These are phyloP conservation scores for Rhododendron griersonianum DNA, from an alignment of 148 eudicot genomes.

Conservation along the genomic window DNA sequence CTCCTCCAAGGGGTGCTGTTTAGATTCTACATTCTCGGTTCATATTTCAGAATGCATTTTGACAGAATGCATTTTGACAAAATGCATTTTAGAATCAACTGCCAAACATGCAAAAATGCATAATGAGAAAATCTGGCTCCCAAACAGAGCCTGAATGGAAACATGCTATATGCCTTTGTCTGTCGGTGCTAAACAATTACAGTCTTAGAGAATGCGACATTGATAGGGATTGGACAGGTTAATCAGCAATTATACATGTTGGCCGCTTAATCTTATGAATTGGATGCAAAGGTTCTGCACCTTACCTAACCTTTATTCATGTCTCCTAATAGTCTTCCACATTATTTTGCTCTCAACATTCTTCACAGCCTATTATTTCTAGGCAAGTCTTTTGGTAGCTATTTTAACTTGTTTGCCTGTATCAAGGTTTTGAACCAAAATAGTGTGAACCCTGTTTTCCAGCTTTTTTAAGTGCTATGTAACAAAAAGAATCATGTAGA, in stretches of 20 bases:
- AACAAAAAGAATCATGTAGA: background rate
- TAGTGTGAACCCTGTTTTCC: background rate
- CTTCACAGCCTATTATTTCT: background rate
- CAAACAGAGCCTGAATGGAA: background rate
- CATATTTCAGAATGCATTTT: background rate
- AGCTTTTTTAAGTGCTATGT: background rate
- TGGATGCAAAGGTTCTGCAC: background rate
- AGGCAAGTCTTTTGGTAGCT: background rate
- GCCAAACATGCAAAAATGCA: background rate
- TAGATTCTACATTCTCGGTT: background rate
- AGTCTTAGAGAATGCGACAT: background rate
- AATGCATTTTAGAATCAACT: background rate
- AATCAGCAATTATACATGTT: background rate
- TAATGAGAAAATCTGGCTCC: background rate
- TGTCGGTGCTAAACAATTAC: background rate
- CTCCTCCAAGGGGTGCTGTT: background rate
- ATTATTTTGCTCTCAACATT: background rate
- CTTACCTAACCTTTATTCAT: background rate
- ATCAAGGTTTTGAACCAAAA: background rate
- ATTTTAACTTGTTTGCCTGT: background rate
- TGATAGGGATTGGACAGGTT: background rate
- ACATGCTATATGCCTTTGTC: background rate
- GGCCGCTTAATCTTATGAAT: background rate
- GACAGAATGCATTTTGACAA: background rate
- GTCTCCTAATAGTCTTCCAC: background rate